phyloP scores from a whole-genome alignment of 345 rosid species.

The Populus euphratica region DNA sequence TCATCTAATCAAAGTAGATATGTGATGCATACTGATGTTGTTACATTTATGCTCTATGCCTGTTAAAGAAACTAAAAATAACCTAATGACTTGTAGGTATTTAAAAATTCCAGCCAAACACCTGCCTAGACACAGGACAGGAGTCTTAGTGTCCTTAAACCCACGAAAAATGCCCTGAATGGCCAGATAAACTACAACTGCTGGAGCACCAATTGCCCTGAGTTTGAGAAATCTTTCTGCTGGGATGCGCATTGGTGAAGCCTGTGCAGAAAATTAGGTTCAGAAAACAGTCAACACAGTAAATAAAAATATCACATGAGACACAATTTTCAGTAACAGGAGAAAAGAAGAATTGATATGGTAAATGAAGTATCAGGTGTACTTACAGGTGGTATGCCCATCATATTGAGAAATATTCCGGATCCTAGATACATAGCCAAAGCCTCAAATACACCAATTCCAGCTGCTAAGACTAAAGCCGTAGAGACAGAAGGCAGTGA shows the following conservation, averaged over 20 bases:
- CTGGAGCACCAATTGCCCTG: slow-evolving; percentile 93
- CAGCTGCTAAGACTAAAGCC: slow-evolving; percentile 70
- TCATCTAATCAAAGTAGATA: background rate
- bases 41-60: background rate
- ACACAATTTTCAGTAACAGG: background rate
- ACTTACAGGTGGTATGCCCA: slow-evolving; percentile 49
- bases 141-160: slow-evolving; percentile 92
- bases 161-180: slow-evolving; percentile 95
- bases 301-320: slow-evolving; percentile 7
- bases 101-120: slow-evolving; percentile 13
- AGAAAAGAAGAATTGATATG: background rate
- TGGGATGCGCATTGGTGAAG: slow-evolving; percentile 67
- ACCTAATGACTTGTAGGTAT: background rate
- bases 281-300: slow-evolving; percentile 11
- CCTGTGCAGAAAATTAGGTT: slow-evolving; percentile 39
- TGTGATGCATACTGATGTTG: background rate
- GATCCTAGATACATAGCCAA: slow-evolving; percentile 66
- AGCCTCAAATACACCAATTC: slow-evolving; percentile 80
- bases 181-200: slow-evolving; percentile 77
- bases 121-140: slow-evolving; percentile 78
- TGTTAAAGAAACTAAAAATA: no score
- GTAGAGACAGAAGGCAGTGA: slow-evolving; percentile 86
- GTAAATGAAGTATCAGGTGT: background rate
- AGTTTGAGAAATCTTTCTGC: slow-evolving; percentile 65
- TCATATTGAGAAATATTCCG: slow-evolving; percentile 66